Evolutionary conservation across 306 rosid genomes (phyloP).

Genomic region (Pyrus betulifolia): DNA sequence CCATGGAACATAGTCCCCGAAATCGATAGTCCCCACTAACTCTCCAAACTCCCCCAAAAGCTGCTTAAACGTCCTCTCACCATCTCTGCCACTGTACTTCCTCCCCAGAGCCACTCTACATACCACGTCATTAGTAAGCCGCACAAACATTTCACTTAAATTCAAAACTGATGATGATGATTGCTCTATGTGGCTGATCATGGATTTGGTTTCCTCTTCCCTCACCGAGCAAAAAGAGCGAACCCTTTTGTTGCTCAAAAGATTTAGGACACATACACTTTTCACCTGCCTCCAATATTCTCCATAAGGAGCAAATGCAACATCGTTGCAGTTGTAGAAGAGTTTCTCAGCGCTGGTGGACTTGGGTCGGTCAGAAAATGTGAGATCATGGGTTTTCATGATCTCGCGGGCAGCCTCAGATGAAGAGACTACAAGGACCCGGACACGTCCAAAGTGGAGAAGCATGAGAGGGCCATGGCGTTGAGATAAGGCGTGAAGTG

Average conservation of each 20-base stretch:
- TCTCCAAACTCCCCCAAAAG: constrained; percentile 18
- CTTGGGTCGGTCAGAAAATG: constrained; percentile 17
- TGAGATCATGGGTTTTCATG: constrained; percentile 11
- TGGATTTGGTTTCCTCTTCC: background rate
- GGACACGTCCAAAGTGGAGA: too few species aligned
- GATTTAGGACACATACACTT: background rate
- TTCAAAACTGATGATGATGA: constrained; percentile 14
- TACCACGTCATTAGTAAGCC: constrained; percentile 24
- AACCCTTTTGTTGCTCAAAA: too few species aligned
- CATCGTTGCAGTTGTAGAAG: constrained; percentile 22
- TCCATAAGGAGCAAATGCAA: constrained; percentile 26
- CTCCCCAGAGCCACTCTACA: constrained; percentile 52
- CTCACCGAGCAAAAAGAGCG: too few species aligned
- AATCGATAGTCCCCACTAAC: constrained; percentile 21
- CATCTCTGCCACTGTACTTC: constrained; percentile 28
- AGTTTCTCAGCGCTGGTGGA: background rate
- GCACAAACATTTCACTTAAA: constrained; percentile 24
- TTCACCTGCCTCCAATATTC: constrained; percentile 42
- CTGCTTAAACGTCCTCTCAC: constrained; percentile 13
- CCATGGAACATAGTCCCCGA: constrained; percentile 52
- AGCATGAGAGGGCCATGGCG: too few species aligned
- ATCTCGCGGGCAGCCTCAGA: too few species aligned
- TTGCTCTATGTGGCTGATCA: constrained; percentile 20
- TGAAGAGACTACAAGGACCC: too few species aligned
- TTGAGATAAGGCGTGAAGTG: too few species aligned